Base-by-base conservation (phyloP, 371 early-diverging fungal species). In the Mortierella polycephala region DNA sequence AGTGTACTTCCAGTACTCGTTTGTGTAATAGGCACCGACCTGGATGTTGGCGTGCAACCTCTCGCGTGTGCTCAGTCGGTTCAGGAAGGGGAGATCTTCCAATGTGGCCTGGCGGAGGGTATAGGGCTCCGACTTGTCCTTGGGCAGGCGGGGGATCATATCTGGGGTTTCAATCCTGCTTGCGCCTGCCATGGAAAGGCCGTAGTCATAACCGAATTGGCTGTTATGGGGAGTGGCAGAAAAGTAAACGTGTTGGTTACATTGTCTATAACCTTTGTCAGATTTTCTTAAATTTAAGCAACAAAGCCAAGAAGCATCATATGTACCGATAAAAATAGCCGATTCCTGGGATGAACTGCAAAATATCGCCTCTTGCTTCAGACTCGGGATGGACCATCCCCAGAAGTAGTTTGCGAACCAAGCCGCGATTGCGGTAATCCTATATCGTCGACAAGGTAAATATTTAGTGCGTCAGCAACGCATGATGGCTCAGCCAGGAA, bases 161-260 rank as follows among this genome's bases (percentile, higher is more conserved):
- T 50, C 30, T n/a, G 57, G 9, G 37, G 21, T 58, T 45, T 68
- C 72, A 41, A 68, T 46, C 18, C 9, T 53, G 52, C 16, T 21
- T 2, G 21, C 20, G 9, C 54, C 8, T n/a, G 18, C 12, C 1
- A 10, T 16, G 13, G 12, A 9, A 5, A 77, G 16, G 3, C 65
- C 57, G 20, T 71, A 77, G 23, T 72, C 79, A 37, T 77, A 77
- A 14, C 79, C 79, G 40, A 77, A 77, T 61, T 68, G 72, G n/a
- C 79, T 71, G 12, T 23, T 14, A 39, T 50, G 16, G 18, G 18
- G 41, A 45, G 21, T 0, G 14, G 23, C 21, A 56, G 39, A 56
- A 16, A 40, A 49, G 30, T 18, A n/a, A 51, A 40, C 13, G 49
- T 37, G 46, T 40, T 37, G 37, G 46, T 46, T 46, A 13, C n/a